Evolutionary conservation across 345 rosid genomes (phyloP).

Genomic region (Bretschneidera sinensis): DNA sequence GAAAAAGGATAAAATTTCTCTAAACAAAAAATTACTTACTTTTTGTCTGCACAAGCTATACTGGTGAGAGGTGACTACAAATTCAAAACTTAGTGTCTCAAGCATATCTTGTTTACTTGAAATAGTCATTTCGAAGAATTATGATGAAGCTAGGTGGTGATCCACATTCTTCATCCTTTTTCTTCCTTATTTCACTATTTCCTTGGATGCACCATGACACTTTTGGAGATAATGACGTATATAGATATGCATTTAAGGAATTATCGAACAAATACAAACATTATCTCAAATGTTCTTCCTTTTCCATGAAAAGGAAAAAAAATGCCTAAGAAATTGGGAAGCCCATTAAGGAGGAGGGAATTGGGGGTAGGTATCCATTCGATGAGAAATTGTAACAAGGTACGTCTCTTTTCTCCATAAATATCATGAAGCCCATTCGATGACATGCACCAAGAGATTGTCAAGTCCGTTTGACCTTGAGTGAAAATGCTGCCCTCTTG

Average conservation of each 20-base stretch:
- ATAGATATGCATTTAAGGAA: slow-evolving; percentile 41
- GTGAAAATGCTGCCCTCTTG: no score
- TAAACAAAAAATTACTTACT: slow-evolving; percentile 7
- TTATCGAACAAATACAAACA: no score
- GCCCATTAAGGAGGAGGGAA: no score
- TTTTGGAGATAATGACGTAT: slow-evolving; percentile 60
- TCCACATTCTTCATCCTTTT: slow-evolving; percentile 58
- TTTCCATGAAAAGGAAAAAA: no score
- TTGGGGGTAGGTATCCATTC: no score
- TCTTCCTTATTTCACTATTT: slow-evolving; percentile 52
- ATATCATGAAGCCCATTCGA: no score
- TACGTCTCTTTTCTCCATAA: no score
- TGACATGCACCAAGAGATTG: no score
- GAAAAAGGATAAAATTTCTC: not conserved
- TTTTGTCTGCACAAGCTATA: slow-evolving; percentile 8
- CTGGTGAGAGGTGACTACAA: not conserved
- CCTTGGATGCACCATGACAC: slow-evolving; percentile 72
- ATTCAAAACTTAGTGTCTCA: slow-evolving; percentile 4
- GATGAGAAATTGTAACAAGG: no score
- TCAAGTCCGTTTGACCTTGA: no score
- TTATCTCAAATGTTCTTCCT: no score
- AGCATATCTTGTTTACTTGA: slow-evolving; percentile 30
- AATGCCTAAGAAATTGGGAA: no score
- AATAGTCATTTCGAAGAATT: slow-evolving; percentile 50
- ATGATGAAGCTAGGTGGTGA: slow-evolving; percentile 37